Evolutionary conservation across 192 early-diverging fungal genomes (phyloP), one percentile per base, ranked within the genome.

Genomic region (Entomortierella beljakovae): DNA sequence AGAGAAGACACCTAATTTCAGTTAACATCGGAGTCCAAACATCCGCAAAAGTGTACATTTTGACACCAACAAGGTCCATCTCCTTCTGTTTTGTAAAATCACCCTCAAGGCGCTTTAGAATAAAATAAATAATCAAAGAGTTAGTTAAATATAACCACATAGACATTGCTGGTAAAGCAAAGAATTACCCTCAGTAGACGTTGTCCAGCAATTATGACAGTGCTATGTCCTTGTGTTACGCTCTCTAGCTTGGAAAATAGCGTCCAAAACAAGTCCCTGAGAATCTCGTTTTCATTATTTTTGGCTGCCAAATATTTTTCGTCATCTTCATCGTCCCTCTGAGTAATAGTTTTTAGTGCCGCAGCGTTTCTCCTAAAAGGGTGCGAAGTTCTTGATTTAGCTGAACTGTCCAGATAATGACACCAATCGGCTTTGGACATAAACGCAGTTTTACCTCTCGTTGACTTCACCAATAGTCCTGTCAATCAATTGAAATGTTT

Each of bases 171-270:
- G 16, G 9, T 26, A 23, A 49, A 16, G 6, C 0, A 16, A 16
- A 42, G 10, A 18, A 23, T 56, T 72, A 86, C 84, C 56, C 70
- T 70, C 64, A 83, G 62, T 11, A 88, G 66, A n/a, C 85, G 85
- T 42, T 83, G 75, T 9, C 90, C 86, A n/a, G 88, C 81, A 23
- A 90, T 83, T 42, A 90, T 80, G n/a, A 92, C 81, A 48, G 90
- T 90, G 38, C 90, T 85, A 54, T 94, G 92, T 51, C 92, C 92
- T 70, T 92, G 90, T 1, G 92, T 61, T 7, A 94, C 90, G 3
- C 91, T 86, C 60, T 92, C 91, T 15, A 94, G 60, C 57, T 93
- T 91, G 1, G 91, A 92, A 82, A 90, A 94, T 53, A 93, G 64
- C 0, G 92, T 92, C 81, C 92, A 90, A 13, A 92, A 82, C 72